Base-by-base conservation (phyloP, 768 basidiomycete genomes). In the Dioszegia crocea region DNA sequence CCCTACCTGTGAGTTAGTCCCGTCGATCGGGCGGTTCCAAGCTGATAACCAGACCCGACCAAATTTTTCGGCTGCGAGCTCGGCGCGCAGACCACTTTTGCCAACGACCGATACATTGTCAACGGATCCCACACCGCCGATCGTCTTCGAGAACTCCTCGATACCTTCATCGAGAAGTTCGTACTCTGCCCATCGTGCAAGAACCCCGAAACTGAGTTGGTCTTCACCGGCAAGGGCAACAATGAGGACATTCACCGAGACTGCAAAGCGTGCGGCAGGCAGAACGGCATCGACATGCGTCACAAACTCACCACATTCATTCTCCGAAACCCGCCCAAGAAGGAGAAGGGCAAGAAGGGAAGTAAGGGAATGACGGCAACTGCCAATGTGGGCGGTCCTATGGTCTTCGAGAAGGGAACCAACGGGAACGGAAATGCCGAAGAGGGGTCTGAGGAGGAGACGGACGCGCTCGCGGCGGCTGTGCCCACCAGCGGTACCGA, bases 21-120 rank as follows among this genome's bases (percentile, higher is more conserved):
- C 43, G 45, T 12, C 4, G 33, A 40, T 4, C 44, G 29, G 27
- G 39, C 29, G 29, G 19, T 47, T 36, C 24, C 10, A 8, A 31
- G 38, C 26, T 39, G 17, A 26, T 45, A 1, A 33, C 1, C 58
- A 82, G 96, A 98, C 77, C 88, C 94, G 62, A 97, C 94, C 78
- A 99, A 99, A 79, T 99, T 93, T 83, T 98, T 99, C 71, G 96
- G 96, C 30, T 92, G 89, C 77, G 96, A 99, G 78, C 87, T 98
- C 57, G 96, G 96, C 63, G 96, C 96, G 31, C 94, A 98, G 79
- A 94, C 92, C 31, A 88, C 92, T 21, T 87, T 90, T 75, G 91
- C 97, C 78, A 90, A 90, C 71, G 96, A 99, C 67, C 84, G 94
- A 46, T 99, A 94, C 81, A 97, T 99, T 65, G 94, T 98, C 78